phyloP scores from a whole-genome alignment of 257 asterid species.

The Lithospermum erythrorhizon region DNA sequence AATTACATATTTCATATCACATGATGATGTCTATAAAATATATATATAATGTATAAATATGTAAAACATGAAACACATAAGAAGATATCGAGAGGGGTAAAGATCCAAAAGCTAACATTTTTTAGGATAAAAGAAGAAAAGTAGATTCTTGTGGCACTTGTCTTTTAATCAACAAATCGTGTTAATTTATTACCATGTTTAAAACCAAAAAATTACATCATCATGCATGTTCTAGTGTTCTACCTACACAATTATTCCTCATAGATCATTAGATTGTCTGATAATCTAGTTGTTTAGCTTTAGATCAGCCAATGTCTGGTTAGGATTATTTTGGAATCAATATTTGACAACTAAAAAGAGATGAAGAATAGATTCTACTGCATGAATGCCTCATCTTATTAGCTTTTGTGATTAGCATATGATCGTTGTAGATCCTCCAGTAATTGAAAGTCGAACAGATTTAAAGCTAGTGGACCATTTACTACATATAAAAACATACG shows the following conservation, averaged over 20 bases:
- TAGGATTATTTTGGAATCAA: conserved; percentile 10
- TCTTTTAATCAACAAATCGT: no score
- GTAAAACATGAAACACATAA: no score
- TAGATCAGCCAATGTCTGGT: conserved; percentile 14
- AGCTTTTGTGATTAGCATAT: conserved; percentile 19
- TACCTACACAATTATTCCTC: background rate
- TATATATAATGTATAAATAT: no score
- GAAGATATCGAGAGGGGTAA: no score
- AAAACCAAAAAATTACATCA: background rate
- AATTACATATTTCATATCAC: no score
- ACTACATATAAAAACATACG: background rate
- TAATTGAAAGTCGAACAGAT: background rate
- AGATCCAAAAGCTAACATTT: no score
- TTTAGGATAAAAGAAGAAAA: no score
- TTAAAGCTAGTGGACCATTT: conserved; percentile 11
- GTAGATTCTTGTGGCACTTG: no score
- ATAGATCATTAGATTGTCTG: background rate
- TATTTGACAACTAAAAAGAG: conserved; percentile 25
- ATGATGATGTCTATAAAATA: no score
- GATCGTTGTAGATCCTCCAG: conserved; percentile 16
- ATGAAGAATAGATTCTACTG: conserved; percentile 22
- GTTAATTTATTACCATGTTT: background rate
- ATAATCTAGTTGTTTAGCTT: background rate
- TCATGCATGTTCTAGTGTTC: background rate
- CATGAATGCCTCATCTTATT: conserved; percentile 12